A percentile compares a stretch with the other conserved stretches of the same genome.
phyloP scores from a whole-genome alignment of 208 protist genomes.

The Leishmania amazonensis region DNA sequence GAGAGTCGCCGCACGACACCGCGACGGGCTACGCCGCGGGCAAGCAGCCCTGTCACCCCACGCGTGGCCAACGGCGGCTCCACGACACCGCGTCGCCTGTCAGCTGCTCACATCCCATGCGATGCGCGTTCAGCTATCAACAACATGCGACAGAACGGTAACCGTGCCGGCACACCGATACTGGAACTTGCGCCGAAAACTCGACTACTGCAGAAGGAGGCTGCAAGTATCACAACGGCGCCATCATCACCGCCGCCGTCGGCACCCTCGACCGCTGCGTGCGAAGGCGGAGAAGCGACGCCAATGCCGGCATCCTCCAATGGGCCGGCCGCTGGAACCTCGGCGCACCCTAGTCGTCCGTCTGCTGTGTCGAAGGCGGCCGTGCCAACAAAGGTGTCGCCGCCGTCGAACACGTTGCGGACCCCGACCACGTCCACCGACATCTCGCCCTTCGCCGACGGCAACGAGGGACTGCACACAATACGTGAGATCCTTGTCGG shows the following conservation, averaged over 20 bases:
- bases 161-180: background rate
- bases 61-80: background rate
- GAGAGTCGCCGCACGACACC: constrained; percentile 21
- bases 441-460: background rate
- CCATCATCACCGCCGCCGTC: background rate
- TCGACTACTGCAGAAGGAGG: background rate
- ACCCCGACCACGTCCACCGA: background rate
- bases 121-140: background rate
- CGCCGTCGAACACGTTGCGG: background rate
- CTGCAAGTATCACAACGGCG: too few relatives aligned
- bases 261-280: background rate
- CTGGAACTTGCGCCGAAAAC: background rate
- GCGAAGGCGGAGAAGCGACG: background rate
- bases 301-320: background rate
- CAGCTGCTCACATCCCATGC: background rate
- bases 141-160: background rate
- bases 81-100: constrained; percentile 24
- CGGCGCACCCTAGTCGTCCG: background rate
- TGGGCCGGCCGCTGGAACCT: too few relatives aligned
- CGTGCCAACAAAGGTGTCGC: background rate
- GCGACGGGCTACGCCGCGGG: constrained; percentile 1
- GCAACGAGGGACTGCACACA: constrained; percentile 59
- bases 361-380: background rate
- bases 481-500: constrained; percentile 83
- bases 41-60: background rate